Evolutionary conservation across 2,329 filamentous ascomycete species (phyloP), one percentile per base, ranked within the genome.

Genomic region (Ophiostoma quercus): DNA sequence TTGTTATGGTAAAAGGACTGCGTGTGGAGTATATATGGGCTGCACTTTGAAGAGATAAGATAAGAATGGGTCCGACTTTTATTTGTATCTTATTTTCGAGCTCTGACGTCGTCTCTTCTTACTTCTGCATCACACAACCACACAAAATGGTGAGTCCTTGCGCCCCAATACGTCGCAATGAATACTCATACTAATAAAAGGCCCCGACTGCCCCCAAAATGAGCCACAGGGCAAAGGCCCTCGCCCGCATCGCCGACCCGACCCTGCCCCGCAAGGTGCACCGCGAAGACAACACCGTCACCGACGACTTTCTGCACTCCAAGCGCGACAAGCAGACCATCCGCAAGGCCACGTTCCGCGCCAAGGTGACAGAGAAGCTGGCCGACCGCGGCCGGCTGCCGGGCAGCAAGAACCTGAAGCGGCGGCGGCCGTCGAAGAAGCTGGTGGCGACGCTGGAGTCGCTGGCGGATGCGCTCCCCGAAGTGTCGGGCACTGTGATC

Each of bases 321-420:
- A 98, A 97, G 80, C 89, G 87, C 77, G 92, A 96, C 82, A 96
- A 94, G 82, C 90, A 90, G 32, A 82, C 84, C 43, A 92, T 96
- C 75, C 94, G 93, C 77, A 92, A 92, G 82, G 90, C 90, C 0
- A 81, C 88, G 16, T 92, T 98, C 73, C 83, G 96, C 37, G 89
- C 88, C 25, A 90, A 89, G 73, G 90, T 97, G 75, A 82, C 88
- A 74, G 92, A 93, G 74, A 80, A 83, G 72, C 71, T 75, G 16
- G 73, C 70, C 3, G 66, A 29, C 3, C 25, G 29, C 14, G 43
- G 67, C 29, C 37, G 39, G n/a, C 29, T 22, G n/a, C 65, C 72
- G 25, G 60, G 71, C 75, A 74, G 74, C 81, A 71, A 75, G 79
- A 68, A 78, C 78, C 69, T 87, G 84, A 78, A 84, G 9, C 85